A percentile compares a stretch with the other conserved stretches of the same genome.
Conservation (phyloP, 1,284 basidiomycete species). For the Ceratobasidium sp. region DNA sequence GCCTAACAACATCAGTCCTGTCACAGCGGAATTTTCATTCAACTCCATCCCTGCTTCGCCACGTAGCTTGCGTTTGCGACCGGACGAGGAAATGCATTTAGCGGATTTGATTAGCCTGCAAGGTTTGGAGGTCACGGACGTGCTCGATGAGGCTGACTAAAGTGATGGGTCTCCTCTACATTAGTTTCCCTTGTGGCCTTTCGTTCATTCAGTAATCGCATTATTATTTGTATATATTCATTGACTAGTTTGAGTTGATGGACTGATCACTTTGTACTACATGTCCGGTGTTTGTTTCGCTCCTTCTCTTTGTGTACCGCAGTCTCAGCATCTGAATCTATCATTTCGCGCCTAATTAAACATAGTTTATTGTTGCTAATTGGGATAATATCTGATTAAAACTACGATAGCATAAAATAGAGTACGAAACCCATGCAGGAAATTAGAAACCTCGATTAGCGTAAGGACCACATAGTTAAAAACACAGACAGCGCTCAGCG, state of each 20-base stretch:
- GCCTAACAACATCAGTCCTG: conserved; percentile 17
- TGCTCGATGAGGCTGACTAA: neutral
- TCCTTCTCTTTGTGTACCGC: neutral
- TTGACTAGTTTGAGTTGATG: neutral
- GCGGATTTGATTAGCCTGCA: conserved; percentile 42
- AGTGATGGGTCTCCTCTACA: too few relatives aligned
- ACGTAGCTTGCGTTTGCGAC: conserved; percentile 40
- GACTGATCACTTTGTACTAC: conserved; percentile 1
- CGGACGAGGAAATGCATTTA: conserved; percentile 43
- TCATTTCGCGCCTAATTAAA: too few relatives aligned
- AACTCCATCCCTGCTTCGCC: conserved; percentile 33
- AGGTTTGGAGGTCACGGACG: conserved; percentile 25
- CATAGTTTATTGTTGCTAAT: too few relatives aligned
- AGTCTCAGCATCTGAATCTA: too few relatives aligned
- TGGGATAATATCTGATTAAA: conserved; percentile 25
- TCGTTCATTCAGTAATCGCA: neutral
- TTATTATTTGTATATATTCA: neutral
- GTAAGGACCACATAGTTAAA: conserved; percentile 31
- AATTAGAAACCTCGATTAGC: conserved; percentile 21
- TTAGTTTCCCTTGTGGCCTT: too few relatives aligned
- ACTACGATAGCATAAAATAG: conserved; percentile 35
- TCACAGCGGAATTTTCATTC: conserved; percentile 36
- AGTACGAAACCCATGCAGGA: conserved; percentile 1
- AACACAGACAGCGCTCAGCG: conserved; percentile 37
- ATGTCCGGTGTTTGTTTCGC: neutral